phyloP scores from a whole-genome alignment of 2,329 filamentous ascomycete species.

The Phialophora chinensis region DNA sequence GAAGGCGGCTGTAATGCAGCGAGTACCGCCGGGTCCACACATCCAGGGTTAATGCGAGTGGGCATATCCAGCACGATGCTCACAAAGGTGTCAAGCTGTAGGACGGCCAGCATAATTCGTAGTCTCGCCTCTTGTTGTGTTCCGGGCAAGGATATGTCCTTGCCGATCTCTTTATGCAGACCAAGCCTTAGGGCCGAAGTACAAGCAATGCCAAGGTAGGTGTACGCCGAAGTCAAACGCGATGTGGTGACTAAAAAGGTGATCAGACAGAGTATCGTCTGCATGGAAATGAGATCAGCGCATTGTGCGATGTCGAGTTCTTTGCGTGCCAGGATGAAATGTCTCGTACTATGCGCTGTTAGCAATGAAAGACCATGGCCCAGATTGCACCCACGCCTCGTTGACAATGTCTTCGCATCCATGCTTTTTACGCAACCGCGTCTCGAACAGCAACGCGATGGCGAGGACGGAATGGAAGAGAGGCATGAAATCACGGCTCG shows the following conservation, averaged over 20 bases:
- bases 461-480: constrained; percentile 33
- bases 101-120: constrained; percentile 28
- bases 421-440: constrained; percentile 22
- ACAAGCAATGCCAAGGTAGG: constrained; percentile 32
- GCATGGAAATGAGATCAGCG: constrained; percentile 31
- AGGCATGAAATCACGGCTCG: constrained; percentile 24
- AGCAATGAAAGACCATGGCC: not conserved
- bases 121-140: constrained; percentile 25
- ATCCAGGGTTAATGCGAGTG: constrained; percentile 29
- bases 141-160: constrained; percentile 15
- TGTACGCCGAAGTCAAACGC: constrained; percentile 31
- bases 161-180: constrained; percentile 27
- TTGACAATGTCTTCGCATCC: constrained; percentile 30
- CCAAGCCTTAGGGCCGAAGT: constrained; percentile 33
- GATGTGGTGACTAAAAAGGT: constrained; percentile 35
- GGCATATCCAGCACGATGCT: constrained; percentile 36
- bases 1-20: constrained; percentile 15
- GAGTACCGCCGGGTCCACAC: constrained; percentile 21
- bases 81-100: constrained; percentile 34
- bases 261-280: constrained; percentile 28
- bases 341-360: constrained; percentile 20
- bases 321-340: constrained; percentile 26
- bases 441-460: constrained; percentile 30
- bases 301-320: constrained; percentile 30
- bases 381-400: constrained; percentile 28